Percentiles rank a stretch among this genome's conserved stretches.
Evolutionary conservation across 192 early-diverging fungal species (phyloP).

Genomic region (Spizellomyces sp.): DNA sequence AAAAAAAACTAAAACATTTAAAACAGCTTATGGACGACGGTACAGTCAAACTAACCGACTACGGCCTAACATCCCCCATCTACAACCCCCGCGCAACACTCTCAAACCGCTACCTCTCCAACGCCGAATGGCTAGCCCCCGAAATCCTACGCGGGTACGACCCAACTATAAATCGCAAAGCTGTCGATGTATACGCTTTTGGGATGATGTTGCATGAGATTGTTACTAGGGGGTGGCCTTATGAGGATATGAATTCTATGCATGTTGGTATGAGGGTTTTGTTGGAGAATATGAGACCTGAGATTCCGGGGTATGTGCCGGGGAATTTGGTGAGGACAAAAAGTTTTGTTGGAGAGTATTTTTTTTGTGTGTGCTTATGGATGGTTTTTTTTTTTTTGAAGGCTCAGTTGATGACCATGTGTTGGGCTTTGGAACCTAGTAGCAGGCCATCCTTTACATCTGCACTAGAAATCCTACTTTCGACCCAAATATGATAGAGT

Average conservation of each 20-base stretch:
- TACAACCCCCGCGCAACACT: slow-evolving; percentile 7
- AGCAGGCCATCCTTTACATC: too few relatives aligned
- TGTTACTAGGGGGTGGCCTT: slow-evolving; percentile 31
- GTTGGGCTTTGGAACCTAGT: too few relatives aligned
- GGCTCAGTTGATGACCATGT: too few relatives aligned
- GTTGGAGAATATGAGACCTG: slow-evolving; percentile 25
- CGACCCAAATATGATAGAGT: too few relatives aligned
- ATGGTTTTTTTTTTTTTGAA: too few relatives aligned
- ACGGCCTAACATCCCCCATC: slow-evolving; percentile 37
- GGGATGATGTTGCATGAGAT: slow-evolving; percentile 43
- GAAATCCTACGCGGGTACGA: slow-evolving; percentile 24
- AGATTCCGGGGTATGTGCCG: slow-evolving; percentile 39
- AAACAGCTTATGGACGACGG: slow-evolving; percentile 27
- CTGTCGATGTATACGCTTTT: slow-evolving; percentile 42
- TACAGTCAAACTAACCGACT: slow-evolving; percentile 43
- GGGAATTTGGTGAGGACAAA: slow-evolving; percentile 37
- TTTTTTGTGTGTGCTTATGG: too few relatives aligned
- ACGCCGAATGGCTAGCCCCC: slow-evolving; percentile 39
- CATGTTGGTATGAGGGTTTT: slow-evolving; percentile 37
- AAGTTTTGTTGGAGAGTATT: not conserved
- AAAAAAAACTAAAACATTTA: not conserved
- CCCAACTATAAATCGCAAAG: slow-evolving; percentile 1
- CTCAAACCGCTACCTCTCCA: slow-evolving; percentile 6
- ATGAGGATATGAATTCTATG: slow-evolving; percentile 35
- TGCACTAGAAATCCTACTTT: too few relatives aligned